A percentile compares a stretch with the other conserved stretches of the same genome.
Conservation (phyloP, 768 basidiomycete genomes). For the Pisolithus albus region DNA sequence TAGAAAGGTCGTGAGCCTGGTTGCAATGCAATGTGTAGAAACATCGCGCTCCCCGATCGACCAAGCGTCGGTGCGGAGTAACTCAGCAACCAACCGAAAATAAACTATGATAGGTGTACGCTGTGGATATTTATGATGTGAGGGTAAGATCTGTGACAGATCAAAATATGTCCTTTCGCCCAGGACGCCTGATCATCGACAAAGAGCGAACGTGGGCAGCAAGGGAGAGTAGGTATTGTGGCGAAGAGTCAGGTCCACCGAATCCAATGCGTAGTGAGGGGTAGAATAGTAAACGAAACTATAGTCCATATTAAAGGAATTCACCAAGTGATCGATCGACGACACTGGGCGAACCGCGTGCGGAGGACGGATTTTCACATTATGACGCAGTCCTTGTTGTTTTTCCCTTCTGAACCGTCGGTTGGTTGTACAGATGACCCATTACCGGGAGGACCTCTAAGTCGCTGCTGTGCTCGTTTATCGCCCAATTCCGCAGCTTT, state of each 20-base stretch:
- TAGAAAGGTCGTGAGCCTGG: too few species aligned
- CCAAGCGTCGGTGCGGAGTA: too few species aligned
- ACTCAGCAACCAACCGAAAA: background rate
- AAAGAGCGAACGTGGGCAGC: background rate
- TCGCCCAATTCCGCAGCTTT: slow-evolving; percentile 88
- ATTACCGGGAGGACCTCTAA: slow-evolving; percentile 54
- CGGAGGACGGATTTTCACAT: slow-evolving; percentile 46
- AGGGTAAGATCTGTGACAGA: background rate
- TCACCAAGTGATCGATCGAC: slow-evolving; percentile 1
- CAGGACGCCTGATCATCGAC: background rate
- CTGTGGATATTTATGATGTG: background rate
- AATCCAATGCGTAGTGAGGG: background rate
- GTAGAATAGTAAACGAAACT: background rate
- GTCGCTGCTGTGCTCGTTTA: slow-evolving; percentile 83
- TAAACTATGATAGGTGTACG: background rate
- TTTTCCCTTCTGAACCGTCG: slow-evolving; percentile 47
- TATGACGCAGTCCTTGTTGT: slow-evolving; percentile 74
- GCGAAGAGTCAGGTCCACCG: background rate
- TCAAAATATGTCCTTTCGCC: background rate
- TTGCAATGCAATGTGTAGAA: too few species aligned
- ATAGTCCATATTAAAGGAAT: background rate
- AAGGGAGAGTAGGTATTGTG: background rate
- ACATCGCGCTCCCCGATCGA: too few species aligned
- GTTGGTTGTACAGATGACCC: slow-evolving; percentile 47
- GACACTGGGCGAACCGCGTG: background rate